phyloP scores from a whole-genome alignment of 192 early-diverging fungal species.

The Coemansia sp. region DNA sequence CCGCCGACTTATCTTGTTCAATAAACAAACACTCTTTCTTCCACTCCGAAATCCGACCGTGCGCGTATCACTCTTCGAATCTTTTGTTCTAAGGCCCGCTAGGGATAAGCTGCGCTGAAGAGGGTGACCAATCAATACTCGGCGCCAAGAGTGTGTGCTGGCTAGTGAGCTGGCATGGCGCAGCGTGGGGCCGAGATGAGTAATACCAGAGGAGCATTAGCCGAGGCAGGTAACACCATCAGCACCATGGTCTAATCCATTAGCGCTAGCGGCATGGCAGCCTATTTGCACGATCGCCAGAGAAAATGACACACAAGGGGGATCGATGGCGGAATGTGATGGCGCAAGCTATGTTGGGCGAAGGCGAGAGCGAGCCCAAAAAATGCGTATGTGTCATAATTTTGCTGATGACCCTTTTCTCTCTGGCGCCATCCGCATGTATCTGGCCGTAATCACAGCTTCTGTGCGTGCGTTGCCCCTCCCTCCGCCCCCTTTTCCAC shows the following conservation, averaged over 20 bases:
- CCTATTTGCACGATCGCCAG: conserved; percentile 2
- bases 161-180: conserved; percentile 9
- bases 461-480: background rate
- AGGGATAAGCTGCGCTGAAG: background rate
- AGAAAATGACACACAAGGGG: conserved; percentile 1
- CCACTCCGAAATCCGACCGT: conserved; percentile 1
- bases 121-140: background rate
- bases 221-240: background rate
- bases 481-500: background rate
- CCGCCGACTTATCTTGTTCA: background rate
- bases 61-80: background rate
- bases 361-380: conserved; percentile 1
- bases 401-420: background rate
- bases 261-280: background rate
- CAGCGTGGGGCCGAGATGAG: conserved; percentile 2
- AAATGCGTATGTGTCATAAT: conserved; percentile 1
- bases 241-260: background rate
- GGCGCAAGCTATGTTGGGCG: conserved; percentile 1
- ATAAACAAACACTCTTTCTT: background rate
- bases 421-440: conserved; percentile 7
- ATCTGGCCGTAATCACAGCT: conserved; percentile 4
- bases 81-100: background rate
- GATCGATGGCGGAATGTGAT: conserved; percentile 7
- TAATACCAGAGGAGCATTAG: background rate
- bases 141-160: background rate